Base-by-base conservation (phyloP, 2,329 filamentous ascomycete species). In the Penicillium sp. region DNA sequence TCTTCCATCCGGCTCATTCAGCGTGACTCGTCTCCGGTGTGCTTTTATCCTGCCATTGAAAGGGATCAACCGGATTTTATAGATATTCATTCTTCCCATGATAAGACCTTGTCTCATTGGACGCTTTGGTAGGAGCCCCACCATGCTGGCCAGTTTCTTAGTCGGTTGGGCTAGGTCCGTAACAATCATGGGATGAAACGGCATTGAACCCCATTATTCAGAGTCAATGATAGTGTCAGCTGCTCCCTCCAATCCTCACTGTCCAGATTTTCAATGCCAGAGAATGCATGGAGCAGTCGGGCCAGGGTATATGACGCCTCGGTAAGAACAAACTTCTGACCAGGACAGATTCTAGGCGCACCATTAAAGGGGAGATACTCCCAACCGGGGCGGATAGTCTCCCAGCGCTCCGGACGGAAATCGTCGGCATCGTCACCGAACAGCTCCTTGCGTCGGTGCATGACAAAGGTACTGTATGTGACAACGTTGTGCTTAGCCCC, bases 391-490 rank as follows among this genome's bases (percentile, higher is more conserved):
- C 17, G 15, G 5, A 33, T 8, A 19, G 7, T 13, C 15, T 20
- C 37, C 51, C 47, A 59, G 7, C 54, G 45, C 13, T 53, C 51
- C 2, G 56, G 54, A 4, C 39, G 18, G 25, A 53, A 59, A 10
- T 46, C 32, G 11, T 56, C 41, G 1, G 52, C 54, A 29, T 69
- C 64, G 1, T 56, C 47, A 16, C 67, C 67, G 50, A 55, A 69
- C 36, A 68, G 37, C 31, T 66, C 62, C 36, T 57, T 56, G 19
- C 61, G 56, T 2, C 62, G 62, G 23, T 70, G 65, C 54, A 67
- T 58, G 4, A 61, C 56, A 34, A 63, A 57, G 29, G 63, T 56
- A 19, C n/a, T 33, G 16, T 19, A 16, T 13, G 17, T 16, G 19
- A 33, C 17, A 7, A 33, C 17, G 17, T 33, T 19, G 6, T 19